Percentiles rank a stretch among this genome's conserved stretches.
phyloP scores from a whole-genome alignment of 202 grass and related monocot genomes.

The Zoysia matrella region DNA sequence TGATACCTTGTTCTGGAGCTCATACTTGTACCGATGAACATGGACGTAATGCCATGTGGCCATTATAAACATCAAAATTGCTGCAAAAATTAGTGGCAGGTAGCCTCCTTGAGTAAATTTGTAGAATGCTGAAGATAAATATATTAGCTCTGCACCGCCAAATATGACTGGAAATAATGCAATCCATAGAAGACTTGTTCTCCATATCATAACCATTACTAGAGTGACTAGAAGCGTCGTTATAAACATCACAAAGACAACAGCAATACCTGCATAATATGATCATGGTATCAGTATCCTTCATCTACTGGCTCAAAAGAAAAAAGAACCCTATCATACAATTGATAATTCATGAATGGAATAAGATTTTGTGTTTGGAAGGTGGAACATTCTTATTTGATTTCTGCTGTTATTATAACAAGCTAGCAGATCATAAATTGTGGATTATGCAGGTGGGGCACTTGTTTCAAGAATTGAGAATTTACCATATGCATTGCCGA shows the following conservation, averaged over 20 bases:
- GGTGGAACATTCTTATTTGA: not conserved
- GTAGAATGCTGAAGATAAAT: slow-evolving; percentile 64
- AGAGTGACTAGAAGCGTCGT: slow-evolving; percentile 64
- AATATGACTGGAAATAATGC: slow-evolving; percentile 54
- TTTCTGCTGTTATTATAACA: slow-evolving; percentile 25
- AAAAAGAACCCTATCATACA: not conserved
- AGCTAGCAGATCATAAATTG: not conserved
- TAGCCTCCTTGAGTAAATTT: slow-evolving; percentile 66
- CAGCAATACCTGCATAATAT: slow-evolving; percentile 64
- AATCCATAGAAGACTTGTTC: slow-evolving; percentile 55
- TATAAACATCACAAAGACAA: slow-evolving; percentile 75
- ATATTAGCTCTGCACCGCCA: slow-evolving; percentile 54
- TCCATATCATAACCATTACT: slow-evolving; percentile 70
- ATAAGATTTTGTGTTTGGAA: not conserved
- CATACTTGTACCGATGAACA: slow-evolving; percentile 63
- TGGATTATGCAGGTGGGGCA: slow-evolving; percentile 3
- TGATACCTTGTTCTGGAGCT: slow-evolving; percentile 70
- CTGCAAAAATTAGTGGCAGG: slow-evolving; percentile 62
- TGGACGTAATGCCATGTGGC: slow-evolving; percentile 77
- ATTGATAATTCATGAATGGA: slow-evolving; percentile 6
- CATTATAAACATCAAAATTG: slow-evolving; percentile 71
- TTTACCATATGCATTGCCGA: slow-evolving; percentile 74
- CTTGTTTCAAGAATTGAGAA: slow-evolving; percentile 22
- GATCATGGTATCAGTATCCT: slow-evolving; percentile 4
- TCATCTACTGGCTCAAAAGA: not conserved